phyloP scores from a whole-genome alignment of 495 filamentous ascomycete species.

The Neurospora sp. region DNA sequence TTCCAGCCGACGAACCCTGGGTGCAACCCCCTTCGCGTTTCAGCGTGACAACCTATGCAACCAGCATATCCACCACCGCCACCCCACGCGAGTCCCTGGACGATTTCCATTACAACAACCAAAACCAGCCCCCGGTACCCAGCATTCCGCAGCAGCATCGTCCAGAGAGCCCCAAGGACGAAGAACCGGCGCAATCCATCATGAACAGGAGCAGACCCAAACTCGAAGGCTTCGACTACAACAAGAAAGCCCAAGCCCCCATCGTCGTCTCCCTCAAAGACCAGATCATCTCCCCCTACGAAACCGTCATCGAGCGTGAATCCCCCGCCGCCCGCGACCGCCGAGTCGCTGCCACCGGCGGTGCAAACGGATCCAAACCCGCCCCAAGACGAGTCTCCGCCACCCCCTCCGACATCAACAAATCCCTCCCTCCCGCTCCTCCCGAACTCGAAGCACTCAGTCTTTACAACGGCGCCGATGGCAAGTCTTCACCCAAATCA shows the following conservation, averaged over 20 bases:
- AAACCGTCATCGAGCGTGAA: background rate
- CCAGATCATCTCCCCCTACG: constrained; percentile 17
- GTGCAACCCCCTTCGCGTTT: constrained; percentile 57
- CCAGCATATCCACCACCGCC: constrained; percentile 33
- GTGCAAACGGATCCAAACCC: background rate
- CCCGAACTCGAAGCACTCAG: constrained; percentile 22
- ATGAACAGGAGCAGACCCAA: constrained; percentile 29
- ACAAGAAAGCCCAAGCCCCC: constrained; percentile 9
- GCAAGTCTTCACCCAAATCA: background rate
- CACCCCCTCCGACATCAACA: constrained; percentile 31
- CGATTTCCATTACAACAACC: constrained; percentile 10
- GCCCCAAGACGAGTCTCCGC: constrained; percentile 12
- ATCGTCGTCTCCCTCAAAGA: constrained; percentile 19
- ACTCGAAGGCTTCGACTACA: constrained; percentile 2
- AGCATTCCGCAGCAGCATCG: constrained; percentile 15
- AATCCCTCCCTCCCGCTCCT: constrained; percentile 48
- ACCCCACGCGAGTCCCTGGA: constrained; percentile 48
- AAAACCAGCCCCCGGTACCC: constrained; percentile 26
- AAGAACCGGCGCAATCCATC: constrained; percentile 14
- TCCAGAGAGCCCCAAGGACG: background rate
- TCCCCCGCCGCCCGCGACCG: constrained; percentile 10
- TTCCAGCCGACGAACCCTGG: constrained; percentile 17
- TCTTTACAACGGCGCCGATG: too few species aligned
- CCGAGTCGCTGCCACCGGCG: constrained; percentile 1
- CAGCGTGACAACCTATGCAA: constrained; percentile 63